Base-by-base conservation (phyloP, 1,284 basidiomycete species). In the Trametes polyzona region DNA sequence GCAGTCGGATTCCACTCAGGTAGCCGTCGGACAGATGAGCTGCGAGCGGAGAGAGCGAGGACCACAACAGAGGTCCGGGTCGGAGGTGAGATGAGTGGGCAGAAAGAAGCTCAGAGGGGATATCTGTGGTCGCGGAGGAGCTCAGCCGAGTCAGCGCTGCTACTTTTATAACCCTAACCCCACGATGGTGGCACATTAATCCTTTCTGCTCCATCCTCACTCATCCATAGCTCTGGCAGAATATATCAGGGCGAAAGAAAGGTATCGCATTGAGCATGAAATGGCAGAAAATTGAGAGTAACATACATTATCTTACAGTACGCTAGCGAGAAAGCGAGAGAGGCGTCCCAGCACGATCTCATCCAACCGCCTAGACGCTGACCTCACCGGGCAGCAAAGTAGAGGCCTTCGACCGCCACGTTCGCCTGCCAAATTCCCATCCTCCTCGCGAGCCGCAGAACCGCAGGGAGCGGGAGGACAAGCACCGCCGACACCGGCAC, bases 391-490 rank as follows among this genome's bases (percentile, higher is more conserved):
- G 63, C 61, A 40, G 66, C 62, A 50, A 65, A 68, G 52, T 83
- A 89, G 50, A 92, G 71, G 4, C 89, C 90, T 63, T 92, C 90
- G 5, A 92, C 78, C 1, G 90, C 89, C 39, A 92, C 76, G 61
- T 87, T 87, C 27, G 88, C 90, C 73, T 92, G 90, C 90, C 90
- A 92, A 17, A 83, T 78, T 2, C 90, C 90, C 35, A 92, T 69
- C 60, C 78, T 76, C 53, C 87, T 78, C 11, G 85, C 81, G 7
- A 86, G 77, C 40, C 90, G 76, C 42, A 92, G 73, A 56, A 84
- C 78, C 21, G 84, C 75, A 2, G 90, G 90, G 0, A 84, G 84
- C 14, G 89, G 87, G 10, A 88, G 50, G 3, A 91, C 68, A 4
- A 90, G 74, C 23, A 79, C 71, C 9, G 88, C 73, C 19, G 81